Percentiles rank a stretch among this genome's conserved stretches.
Conservation (phyloP, 768 basidiomycete species). For the Tricholomella constricta region DNA sequence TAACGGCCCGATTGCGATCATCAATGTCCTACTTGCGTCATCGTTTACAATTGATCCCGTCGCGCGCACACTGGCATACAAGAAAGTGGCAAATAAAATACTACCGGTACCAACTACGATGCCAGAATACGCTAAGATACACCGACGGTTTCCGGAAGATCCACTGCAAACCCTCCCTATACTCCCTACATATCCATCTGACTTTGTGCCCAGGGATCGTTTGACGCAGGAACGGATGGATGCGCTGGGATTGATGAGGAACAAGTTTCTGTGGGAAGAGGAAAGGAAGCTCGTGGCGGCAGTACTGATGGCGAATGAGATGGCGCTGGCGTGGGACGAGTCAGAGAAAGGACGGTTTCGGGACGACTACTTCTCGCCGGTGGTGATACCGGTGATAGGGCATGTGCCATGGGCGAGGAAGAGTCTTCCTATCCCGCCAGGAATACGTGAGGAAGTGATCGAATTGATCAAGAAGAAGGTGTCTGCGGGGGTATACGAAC, state of each 20-base stretch:
- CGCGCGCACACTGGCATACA: constrained; percentile 15
- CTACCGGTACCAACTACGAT: constrained; percentile 17
- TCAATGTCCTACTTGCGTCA: background rate
- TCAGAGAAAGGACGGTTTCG: constrained; percentile 19
- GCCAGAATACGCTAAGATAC: constrained; percentile 19
- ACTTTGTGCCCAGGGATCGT: constrained; percentile 19
- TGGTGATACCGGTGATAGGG: constrained; percentile 30
- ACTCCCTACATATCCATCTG: constrained; percentile 9
- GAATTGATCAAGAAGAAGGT: constrained; percentile 32
- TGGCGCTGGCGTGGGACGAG: constrained; percentile 33
- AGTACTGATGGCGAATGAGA: constrained; percentile 20
- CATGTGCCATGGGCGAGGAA: constrained; percentile 32
- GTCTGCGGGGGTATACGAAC: constrained; percentile 30
- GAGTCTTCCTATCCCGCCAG: constrained; percentile 36
- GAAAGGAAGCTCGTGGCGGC: constrained; percentile 6
- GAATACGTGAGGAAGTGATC: constrained; percentile 24
- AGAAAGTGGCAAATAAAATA: no score
- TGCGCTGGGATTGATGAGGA: constrained; percentile 23
- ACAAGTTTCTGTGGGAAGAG: constrained; percentile 20
- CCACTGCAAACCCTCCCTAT: constrained; percentile 22
- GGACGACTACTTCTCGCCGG: constrained; percentile 25
- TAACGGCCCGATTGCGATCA: background rate
- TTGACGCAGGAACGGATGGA: constrained; percentile 24
- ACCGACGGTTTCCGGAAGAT: constrained; percentile 22
- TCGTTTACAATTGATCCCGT: constrained; percentile 5